Conservation (phyloP, 805 yeast genomes). For the Suhomyces sp. region DNA sequence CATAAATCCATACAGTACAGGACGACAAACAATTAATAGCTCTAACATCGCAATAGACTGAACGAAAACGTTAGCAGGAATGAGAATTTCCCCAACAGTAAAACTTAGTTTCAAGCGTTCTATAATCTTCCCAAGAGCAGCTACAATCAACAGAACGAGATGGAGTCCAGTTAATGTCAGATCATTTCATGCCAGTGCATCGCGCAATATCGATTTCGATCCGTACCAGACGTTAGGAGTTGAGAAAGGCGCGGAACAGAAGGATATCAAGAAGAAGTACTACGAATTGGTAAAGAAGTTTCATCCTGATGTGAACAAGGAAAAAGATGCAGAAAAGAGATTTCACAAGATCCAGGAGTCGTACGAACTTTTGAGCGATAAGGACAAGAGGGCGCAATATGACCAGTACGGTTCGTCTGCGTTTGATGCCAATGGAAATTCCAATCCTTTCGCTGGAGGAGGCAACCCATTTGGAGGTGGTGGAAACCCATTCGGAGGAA, state of each 20-base stretch:
- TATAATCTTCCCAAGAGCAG: constrained; percentile 1
- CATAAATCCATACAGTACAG: not conserved
- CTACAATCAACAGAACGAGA: not conserved
- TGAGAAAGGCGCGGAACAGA: constrained; percentile 60
- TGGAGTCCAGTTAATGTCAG: constrained; percentile 2
- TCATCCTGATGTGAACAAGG: constrained; percentile 97
- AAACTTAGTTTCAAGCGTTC: constrained; percentile 1
- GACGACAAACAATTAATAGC: not conserved
- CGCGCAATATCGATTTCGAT: constrained; percentile 47
- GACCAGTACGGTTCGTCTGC: constrained; percentile 92
- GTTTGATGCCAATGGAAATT: constrained; percentile 59
- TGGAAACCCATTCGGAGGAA: constrained; percentile 33
- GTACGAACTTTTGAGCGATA: constrained; percentile 86
- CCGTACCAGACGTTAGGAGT: constrained; percentile 89
- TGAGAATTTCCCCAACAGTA: constrained; percentile 5
- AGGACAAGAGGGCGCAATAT: constrained; percentile 79
- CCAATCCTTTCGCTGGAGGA: constrained; percentile 48
- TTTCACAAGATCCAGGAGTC: constrained; percentile 94
- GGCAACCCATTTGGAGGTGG: constrained; percentile 41
- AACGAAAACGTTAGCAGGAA: too few species aligned
- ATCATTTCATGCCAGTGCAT: constrained; percentile 46
- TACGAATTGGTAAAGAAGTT: constrained; percentile 88
- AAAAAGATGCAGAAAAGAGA: constrained; percentile 77
- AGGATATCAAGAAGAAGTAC: constrained; percentile 94
- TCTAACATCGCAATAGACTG: not conserved